Evolutionary conservation across 2,329 filamentous ascomycete genomes (phyloP).

Genomic region (Teratosphaeria destructans): DNA sequence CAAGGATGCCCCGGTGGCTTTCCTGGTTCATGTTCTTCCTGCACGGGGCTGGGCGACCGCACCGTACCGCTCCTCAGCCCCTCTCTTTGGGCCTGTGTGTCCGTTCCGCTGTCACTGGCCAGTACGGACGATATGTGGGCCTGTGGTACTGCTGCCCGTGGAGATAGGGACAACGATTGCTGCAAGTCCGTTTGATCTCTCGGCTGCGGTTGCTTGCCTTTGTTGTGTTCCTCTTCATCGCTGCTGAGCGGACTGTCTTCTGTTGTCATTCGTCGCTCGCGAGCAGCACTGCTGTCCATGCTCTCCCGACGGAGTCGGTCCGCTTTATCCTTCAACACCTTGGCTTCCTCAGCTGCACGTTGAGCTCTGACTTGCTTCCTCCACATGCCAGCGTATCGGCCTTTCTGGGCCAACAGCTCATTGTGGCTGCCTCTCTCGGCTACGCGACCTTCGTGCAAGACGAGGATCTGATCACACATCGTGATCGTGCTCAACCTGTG

Average conservation of each 20-base stretch:
- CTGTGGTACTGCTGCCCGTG: slow-evolving; percentile 14
- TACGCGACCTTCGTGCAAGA: slow-evolving; percentile 43
- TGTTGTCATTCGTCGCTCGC: slow-evolving; percentile 6
- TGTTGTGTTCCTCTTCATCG: slow-evolving; percentile 25
- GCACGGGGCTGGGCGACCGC: slow-evolving; percentile 18
- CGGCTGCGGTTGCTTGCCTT: slow-evolving; percentile 1
- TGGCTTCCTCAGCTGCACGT: slow-evolving; percentile 39
- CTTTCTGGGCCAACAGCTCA: slow-evolving; percentile 38
- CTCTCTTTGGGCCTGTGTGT: slow-evolving; percentile 14
- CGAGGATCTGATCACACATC: slow-evolving; percentile 46
- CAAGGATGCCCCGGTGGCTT: slow-evolving; percentile 18
- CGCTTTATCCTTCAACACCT: slow-evolving; percentile 39
- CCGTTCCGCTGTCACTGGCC: slow-evolving; percentile 15
- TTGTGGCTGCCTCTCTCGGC: slow-evolving; percentile 43
- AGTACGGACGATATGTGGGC: slow-evolving; percentile 16
- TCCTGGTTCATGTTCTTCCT: slow-evolving; percentile 14
- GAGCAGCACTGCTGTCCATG: slow-evolving; percentile 30
- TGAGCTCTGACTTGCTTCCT: slow-evolving; percentile 43
- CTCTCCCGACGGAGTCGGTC: slow-evolving; percentile 39
- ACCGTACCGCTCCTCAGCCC: slow-evolving; percentile 20
- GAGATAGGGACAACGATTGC: slow-evolving; percentile 15
- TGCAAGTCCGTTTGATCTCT: slow-evolving; percentile 14
- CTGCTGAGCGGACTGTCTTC: slow-evolving; percentile 29
- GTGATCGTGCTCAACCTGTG: slow-evolving; percentile 51
- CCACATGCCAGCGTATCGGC: slow-evolving; percentile 42